Conservation (phyloP, 805 yeast genomes). For the Lipomyces yamanashiensis region DNA sequence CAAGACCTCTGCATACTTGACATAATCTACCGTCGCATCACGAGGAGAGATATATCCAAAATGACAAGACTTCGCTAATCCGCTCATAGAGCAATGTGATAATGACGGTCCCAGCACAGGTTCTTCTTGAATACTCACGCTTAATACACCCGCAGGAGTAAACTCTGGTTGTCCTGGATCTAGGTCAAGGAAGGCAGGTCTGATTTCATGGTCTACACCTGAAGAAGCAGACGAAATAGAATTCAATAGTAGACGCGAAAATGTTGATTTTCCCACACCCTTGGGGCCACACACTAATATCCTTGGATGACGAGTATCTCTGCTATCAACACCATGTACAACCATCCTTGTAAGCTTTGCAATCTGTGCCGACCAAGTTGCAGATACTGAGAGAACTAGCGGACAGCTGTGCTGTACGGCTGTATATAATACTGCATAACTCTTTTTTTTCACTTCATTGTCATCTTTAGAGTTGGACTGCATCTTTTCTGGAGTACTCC, state of each 20-base stretch:
- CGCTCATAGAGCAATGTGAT: conserved; percentile 41
- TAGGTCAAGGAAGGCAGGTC: conserved; percentile 59
- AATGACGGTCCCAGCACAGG: conserved; percentile 51
- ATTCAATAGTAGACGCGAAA: conserved; percentile 60
- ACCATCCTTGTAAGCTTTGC: conserved; percentile 6
- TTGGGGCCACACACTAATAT: conserved; percentile 65
- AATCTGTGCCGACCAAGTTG: conserved; percentile 11
- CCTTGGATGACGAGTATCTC: conserved; percentile 14
- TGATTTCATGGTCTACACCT: conserved; percentile 4
- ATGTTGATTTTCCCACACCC: conserved; percentile 82
- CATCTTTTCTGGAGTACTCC: not conserved
- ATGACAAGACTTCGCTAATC: conserved; percentile 45
- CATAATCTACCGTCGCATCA: conserved; percentile 63
- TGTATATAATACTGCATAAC: conserved; percentile 22
- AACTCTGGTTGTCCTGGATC: conserved; percentile 92
- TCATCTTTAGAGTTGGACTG: not conserved
- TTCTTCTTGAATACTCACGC: conserved; percentile 46
- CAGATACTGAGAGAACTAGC: conserved; percentile 24
- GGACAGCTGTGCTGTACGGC: conserved; percentile 16
- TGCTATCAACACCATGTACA: not conserved
- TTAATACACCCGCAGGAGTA: conserved; percentile 71
- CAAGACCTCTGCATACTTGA: conserved; percentile 51
- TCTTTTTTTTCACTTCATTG: conserved; percentile 1
- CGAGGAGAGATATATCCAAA: conserved; percentile 74
- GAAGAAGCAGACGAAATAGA: not conserved